Conservation (phyloP, 805 yeast species). For the Cyberlindnera bimundalis region DNA sequence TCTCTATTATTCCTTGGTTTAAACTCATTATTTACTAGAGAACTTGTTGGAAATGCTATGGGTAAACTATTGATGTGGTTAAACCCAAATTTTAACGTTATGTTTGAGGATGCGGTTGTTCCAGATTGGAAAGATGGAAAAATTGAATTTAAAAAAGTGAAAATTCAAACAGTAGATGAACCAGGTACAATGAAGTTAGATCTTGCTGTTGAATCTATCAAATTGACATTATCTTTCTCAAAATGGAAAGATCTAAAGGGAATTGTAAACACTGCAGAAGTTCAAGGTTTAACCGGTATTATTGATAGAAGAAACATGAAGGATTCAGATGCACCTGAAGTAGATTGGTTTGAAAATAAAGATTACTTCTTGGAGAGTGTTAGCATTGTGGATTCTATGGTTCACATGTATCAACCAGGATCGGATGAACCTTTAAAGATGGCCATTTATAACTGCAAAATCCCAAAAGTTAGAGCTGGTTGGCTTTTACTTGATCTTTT, state of each 20-base stretch:
- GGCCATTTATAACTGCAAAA: conserved; percentile 60
- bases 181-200: conserved; percentile 71
- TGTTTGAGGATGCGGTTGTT: conserved; percentile 84
- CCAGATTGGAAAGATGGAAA: conserved; percentile 91
- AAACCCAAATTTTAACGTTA: conserved; percentile 74
- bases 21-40: conserved; percentile 85
- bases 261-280: conserved; percentile 69
- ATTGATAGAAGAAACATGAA: conserved; percentile 53
- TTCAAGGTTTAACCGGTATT: conserved; percentile 81
- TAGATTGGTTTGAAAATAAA: conserved; percentile 33
- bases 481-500: conserved; percentile 63
- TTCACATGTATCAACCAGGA: conserved; percentile 33
- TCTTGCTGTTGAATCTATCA: conserved; percentile 73
- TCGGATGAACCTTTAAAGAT: conserved; percentile 34
- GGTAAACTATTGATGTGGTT: conserved; percentile 71
- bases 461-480: conserved; percentile 56
- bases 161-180: conserved; percentile 58
- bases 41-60: conserved; percentile 72
- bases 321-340: conserved; percentile 24
- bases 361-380: conserved; percentile 39
- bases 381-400: conserved; percentile 48
- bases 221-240: conserved; percentile 70
- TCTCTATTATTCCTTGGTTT: conserved; percentile 68
- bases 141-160: conserved; percentile 74
- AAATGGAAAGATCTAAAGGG: conserved; percentile 91